phyloP scores from a whole-genome alignment of 192 early-diverging fungal species.

The Coemansia sp. region DNA sequence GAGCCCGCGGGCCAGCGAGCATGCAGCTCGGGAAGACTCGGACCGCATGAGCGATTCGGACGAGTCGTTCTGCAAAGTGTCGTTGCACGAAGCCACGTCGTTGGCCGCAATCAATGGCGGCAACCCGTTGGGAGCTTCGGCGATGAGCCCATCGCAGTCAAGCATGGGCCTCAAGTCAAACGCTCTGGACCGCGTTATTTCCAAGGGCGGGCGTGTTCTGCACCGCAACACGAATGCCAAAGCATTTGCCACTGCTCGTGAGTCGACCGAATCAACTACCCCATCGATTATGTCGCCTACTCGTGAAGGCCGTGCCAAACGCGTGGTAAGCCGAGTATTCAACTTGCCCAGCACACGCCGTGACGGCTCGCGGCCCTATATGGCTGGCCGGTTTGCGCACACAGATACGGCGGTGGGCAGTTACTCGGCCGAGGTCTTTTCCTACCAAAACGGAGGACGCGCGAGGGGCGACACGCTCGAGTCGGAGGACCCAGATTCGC shows the following conservation, averaged over 20 bases:
- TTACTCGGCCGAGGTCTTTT: constrained; percentile 41
- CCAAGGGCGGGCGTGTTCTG: constrained; percentile 31
- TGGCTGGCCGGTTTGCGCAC: constrained; percentile 43
- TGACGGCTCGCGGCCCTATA: constrained; percentile 12
- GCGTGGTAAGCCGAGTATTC: constrained; percentile 43
- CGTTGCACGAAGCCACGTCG: constrained; percentile 21
- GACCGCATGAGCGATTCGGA: constrained; percentile 29
- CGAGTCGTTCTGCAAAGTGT: constrained; percentile 40
- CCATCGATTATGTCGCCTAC: constrained; percentile 5
- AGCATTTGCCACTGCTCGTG: constrained; percentile 13
- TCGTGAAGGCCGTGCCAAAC: constrained; percentile 31
- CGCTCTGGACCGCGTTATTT: constrained; percentile 29
- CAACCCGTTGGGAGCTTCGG: constrained; percentile 19
- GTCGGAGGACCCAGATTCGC: constrained; percentile 16
- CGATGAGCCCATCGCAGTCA: constrained; percentile 13
- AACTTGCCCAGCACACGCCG: constrained; percentile 14
- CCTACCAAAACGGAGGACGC: constrained; percentile 14
- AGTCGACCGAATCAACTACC: constrained; percentile 25
- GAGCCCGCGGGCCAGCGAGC: background rate
- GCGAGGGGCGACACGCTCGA: constrained; percentile 26
- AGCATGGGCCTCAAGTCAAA: constrained; percentile 14
- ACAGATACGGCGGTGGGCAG: constrained; percentile 43
- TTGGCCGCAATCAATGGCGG: constrained; percentile 37
- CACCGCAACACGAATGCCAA: constrained; percentile 21
- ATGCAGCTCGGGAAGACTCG: constrained; percentile 1